Base-by-base conservation (phyloP, 495 filamentous ascomycete genomes). In the Astrothelium macrocarpum region DNA sequence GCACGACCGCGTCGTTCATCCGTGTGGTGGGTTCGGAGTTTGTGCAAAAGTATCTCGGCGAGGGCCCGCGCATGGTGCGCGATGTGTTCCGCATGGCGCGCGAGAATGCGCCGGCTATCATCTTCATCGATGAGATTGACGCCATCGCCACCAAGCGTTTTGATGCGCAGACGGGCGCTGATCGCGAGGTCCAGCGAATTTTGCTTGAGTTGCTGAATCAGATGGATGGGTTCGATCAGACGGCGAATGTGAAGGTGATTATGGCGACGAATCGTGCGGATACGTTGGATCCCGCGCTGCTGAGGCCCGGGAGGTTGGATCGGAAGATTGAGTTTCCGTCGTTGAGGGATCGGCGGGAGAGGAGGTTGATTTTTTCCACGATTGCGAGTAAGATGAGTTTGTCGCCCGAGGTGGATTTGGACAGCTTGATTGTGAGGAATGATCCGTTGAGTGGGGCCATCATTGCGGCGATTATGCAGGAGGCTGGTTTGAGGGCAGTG, bases 111-210 rank as follows among this genome's bases (percentile, higher is more conserved):
- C 94, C 94, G 1, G 87, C 93, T 42, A 98, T 98, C 73, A 98
- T 98, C 75, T 98, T 98, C 81, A 98, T 98, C 74, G 94, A 98
- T 74, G 94, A 98, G 74, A 97, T 98, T 68, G 94, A 98, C 73
- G 95, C 94, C 63, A 97, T 98, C 73, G 94, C 94, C 45, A 97
- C 94, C 32, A 97, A 97, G 78, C 95, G 94, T 71, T 97, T 98
- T 76, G 94, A 98, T 71, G 94, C 95, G 45, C 94, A 97, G 75
- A 97, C 92, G 12, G 94, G 94, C 70, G 94, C 95, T 53, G 94
- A 98, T 72, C 85, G 94, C 74, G 94, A 98, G 77, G 94, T 98
- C 28, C 94, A 98, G 79, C 91, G 94, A 80, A 98, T 97, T 71
- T 78, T 98, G 63, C 85, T 98, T 62, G 94, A 98, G 74, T 80